Evolutionary conservation across 129 eudicot genomes (phyloP).

Genomic region (Ambrosia artemisiifolia): DNA sequence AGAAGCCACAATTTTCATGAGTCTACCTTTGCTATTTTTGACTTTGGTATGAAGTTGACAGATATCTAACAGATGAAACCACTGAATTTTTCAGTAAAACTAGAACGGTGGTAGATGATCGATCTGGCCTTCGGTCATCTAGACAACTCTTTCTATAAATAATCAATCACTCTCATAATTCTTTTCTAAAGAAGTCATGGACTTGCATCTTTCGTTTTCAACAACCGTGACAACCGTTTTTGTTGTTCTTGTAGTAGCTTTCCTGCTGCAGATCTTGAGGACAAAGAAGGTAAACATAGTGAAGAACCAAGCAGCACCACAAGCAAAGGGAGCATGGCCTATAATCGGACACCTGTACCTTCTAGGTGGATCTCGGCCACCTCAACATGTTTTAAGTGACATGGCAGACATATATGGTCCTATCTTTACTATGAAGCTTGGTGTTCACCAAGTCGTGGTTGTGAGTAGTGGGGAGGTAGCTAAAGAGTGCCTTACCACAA

Average conservation of each 20-base stretch:
- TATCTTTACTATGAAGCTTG: conserved; percentile 32
- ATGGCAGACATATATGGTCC: conserved; percentile 29
- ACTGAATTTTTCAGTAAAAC: no score
- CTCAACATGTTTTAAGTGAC: conserved; percentile 8
- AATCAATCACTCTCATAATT: no score
- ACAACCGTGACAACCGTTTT: neutral
- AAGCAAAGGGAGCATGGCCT: conserved; percentile 29
- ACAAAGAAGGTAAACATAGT: neutral
- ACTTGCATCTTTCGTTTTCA: neutral
- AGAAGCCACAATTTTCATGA: no score
- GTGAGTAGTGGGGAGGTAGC: conserved; percentile 20
- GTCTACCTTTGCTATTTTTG: no score
- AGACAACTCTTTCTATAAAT: no score
- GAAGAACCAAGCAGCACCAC: neutral
- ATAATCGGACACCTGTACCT: conserved; percentile 25
- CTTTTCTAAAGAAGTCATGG: neutral
- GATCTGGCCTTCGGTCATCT: no score
- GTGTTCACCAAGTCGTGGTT: conserved; percentile 12
- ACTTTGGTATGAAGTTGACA: no score
- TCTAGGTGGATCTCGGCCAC: conserved; percentile 11
- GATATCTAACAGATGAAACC: no score
- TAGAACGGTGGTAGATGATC: no score
- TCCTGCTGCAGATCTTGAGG: neutral
- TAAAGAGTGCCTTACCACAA: conserved; percentile 23
- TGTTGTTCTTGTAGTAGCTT: neutral